A percentile compares a stretch with the other conserved stretches of the same genome.
Conservation (phyloP, 495 filamentous ascomycete species). For the Tuber borchii region DNA sequence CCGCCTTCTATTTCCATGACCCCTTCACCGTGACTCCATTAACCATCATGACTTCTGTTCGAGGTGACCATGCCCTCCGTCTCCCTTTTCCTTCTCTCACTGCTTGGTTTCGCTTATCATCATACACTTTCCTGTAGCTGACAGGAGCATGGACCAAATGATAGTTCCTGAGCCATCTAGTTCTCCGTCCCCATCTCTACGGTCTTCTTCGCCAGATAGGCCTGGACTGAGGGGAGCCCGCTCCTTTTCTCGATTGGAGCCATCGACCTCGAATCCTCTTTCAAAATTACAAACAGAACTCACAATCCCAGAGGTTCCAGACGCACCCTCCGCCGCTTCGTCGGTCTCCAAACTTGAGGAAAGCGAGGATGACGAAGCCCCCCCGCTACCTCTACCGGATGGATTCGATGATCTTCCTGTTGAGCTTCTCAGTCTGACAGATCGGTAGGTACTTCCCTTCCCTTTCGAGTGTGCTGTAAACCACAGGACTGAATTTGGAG, state of each 20-base stretch:
- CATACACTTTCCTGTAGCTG: slow-evolving; percentile 14
- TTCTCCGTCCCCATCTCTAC: slow-evolving; percentile 33
- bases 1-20: slow-evolving; percentile 9
- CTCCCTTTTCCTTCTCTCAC: slow-evolving; percentile 9
- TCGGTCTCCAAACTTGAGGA: slow-evolving; percentile 49
- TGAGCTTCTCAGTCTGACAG: slow-evolving; percentile 80
- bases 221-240: slow-evolving; percentile 36
- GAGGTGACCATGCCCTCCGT: slow-evolving; percentile 21
- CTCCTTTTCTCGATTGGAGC: slow-evolving; percentile 45
- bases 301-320: slow-evolving; percentile 23
- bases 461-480: background rate
- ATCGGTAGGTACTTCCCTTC: slow-evolving; percentile 55
- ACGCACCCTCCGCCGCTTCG: slow-evolving; percentile 43
- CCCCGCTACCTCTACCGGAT: slow-evolving; percentile 38
- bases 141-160: slow-evolving; percentile 16
- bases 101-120: slow-evolving; percentile 17
- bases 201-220: slow-evolving; percentile 37
- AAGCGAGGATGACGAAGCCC: slow-evolving; percentile 53
- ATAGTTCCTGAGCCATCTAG: slow-evolving; percentile 26
- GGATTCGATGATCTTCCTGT: slow-evolving; percentile 83
- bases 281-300: slow-evolving; percentile 32
- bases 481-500: slow-evolving; percentile 5
- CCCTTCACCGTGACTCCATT: slow-evolving; percentile 15
- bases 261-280: slow-evolving; percentile 33
- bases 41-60: slow-evolving; percentile 26